phyloP scores from a whole-genome alignment of 352 stramenopile genomes.

The Elongisporangium undulatum region DNA sequence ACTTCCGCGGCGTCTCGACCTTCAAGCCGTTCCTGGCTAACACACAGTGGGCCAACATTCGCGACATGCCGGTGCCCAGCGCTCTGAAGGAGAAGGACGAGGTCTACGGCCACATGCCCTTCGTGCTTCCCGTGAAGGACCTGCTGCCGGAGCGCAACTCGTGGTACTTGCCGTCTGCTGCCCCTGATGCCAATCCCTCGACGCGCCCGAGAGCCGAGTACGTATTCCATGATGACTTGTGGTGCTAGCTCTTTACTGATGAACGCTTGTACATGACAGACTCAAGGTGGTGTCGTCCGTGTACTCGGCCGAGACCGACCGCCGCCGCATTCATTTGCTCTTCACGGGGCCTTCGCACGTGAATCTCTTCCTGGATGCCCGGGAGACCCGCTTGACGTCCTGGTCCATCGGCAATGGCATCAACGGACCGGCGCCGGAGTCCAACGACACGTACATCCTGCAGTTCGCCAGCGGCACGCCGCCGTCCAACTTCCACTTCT shows the following conservation, averaged over 20 bases:
- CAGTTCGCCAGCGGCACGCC: constrained; percentile 61
- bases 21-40: constrained; percentile 35
- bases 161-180: constrained; percentile 54
- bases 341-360: constrained; percentile 65
- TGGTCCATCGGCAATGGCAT: constrained; percentile 72
- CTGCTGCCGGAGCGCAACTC: constrained; percentile 64
- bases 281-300: constrained; percentile 59
- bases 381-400: constrained; percentile 53
- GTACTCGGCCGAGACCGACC: constrained; percentile 43
- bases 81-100: constrained; percentile 43
- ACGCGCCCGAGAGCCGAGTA: constrained; percentile 24
- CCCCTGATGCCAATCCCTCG: constrained; percentile 18
- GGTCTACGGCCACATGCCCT: constrained; percentile 74
- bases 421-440: constrained; percentile 44
- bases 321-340: constrained; percentile 55
- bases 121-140: constrained; percentile 49
- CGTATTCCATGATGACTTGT: constrained; percentile 1
- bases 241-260: not conserved
- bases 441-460: constrained; percentile 70
- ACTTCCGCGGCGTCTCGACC: constrained; percentile 55
- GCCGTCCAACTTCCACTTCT: constrained; percentile 67
- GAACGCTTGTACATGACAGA: constrained; percentile 8
- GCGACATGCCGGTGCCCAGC: constrained; percentile 22
- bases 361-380: constrained; percentile 78
- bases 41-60: constrained; percentile 48